Percentiles rank a stretch among this genome's conserved stretches.
Conservation (phyloP, 2,329 filamentous ascomycete species). For the Orbilia ellipsospora region DNA sequence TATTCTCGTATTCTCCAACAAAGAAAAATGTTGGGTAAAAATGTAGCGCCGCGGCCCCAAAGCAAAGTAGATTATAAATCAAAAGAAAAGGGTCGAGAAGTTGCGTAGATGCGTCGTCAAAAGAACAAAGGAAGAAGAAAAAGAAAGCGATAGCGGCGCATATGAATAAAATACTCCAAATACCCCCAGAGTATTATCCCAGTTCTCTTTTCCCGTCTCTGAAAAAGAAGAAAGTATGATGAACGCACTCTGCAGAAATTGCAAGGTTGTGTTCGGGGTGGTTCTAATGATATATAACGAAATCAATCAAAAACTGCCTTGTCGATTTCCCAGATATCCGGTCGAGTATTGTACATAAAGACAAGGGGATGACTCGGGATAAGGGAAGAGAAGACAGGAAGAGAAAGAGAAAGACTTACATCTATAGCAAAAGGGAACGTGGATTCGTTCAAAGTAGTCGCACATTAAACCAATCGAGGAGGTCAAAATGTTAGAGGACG, state of each 20-base stretch:
- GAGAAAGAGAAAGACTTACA: conserved; percentile 26
- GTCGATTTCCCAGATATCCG: conserved; percentile 16
- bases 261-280: conserved; percentile 42
- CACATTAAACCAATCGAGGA: conserved; percentile 51
- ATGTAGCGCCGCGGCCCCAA: too few species aligned
- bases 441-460: conserved; percentile 14
- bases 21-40: too few species aligned
- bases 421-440: conserved; percentile 40
- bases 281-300: conserved; percentile 44
- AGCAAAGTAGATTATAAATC: too few species aligned
- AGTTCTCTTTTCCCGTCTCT: conserved; percentile 1
- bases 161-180: conserved; percentile 5
- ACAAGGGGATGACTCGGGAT: conserved; percentile 19
- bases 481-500: conserved; percentile 43
- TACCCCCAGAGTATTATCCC: conserved; percentile 24
- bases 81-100: too few species aligned
- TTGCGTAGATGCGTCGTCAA: background rate
- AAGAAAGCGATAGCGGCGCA: background rate
- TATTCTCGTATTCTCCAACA: conserved; percentile 19
- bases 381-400: conserved; percentile 1
- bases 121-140: background rate
- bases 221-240: conserved; percentile 46
- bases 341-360: conserved; percentile 6
- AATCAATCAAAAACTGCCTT: conserved; percentile 25
- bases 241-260: conserved; percentile 53